Evolutionary conservation across 1,284 basidiomycete species (phyloP), one percentile per base, ranked within the genome.

Genomic region (Melanopsichium pennsylvanicum): DNA sequence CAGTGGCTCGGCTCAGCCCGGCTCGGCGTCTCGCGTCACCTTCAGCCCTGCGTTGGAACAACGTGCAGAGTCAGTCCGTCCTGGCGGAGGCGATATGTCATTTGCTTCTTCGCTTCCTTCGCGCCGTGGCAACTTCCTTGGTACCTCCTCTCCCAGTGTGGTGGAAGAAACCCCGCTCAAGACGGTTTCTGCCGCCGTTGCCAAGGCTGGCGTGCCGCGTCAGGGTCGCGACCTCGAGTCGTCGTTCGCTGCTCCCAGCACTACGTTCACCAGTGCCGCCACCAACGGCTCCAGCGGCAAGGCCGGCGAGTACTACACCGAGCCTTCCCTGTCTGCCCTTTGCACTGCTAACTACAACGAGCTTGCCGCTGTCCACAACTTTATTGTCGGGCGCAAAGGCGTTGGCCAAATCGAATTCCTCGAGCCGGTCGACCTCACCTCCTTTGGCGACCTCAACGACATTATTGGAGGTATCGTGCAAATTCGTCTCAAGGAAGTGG

Each of bases 361-460:
- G 72, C 84, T 98, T 16, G 88, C 89, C 75, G 82, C 87, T 42
- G 81, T 88, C 1, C 75, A 81, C 38, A 87, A 88, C 75, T 89
- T 99, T 70, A 85, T 90, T 22, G 93, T 96, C 34, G 93, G 93
- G 9, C 89, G 96, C 27, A 87, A 89, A 54, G 93, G 93, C 37
- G 96, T 89, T 74, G 95, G 96, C 40, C 86, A 93, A 81, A 89
- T 98, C 72, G 86, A 88, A 36, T 98, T 97, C 86, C 84, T 93
- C 38, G 89, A 93, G 58, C 76, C 75, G 7, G 95, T 98, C 51
- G 93, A 98, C 80, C 86, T 98, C 51, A 97, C 93, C 16, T 88
- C 89, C 19, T 84, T 97, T 43, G 84, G 88, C 16, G 90, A 89
- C 74, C 86, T 98, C 37, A 86, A 88, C 21, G 88, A 89, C 49